Conservation (phyloP, 108 stramenopile species). For the Nannochloropsis gaditana region DNA sequence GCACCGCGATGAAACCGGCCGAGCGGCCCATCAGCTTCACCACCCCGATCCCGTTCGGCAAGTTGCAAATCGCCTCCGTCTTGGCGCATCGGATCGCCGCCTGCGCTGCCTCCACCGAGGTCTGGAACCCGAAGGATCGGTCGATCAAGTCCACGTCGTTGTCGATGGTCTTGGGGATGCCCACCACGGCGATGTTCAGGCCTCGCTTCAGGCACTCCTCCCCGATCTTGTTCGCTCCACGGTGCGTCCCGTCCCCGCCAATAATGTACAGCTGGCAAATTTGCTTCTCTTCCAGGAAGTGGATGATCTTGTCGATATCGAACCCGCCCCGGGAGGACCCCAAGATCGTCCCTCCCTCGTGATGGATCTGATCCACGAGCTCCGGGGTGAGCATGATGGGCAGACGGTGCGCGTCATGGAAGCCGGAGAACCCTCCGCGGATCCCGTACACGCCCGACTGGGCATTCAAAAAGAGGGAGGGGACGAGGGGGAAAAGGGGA, state of each 20-base stretch:
- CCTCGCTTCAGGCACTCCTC: constrained; percentile 56
- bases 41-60: constrained; percentile 90
- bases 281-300: constrained; percentile 59
- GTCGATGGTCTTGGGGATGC: constrained; percentile 81
- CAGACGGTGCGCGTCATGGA: constrained; percentile 49
- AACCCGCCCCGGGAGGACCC: constrained; percentile 88
- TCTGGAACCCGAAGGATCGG: constrained; percentile 84
- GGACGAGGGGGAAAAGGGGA: background rate
- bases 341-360: constrained; percentile 84
- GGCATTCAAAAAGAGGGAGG: background rate
- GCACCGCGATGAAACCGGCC: constrained; percentile 67
- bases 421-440: constrained; percentile 82
- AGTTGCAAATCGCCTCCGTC: constrained; percentile 88
- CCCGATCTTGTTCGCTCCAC: constrained; percentile 75
- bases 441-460: constrained; percentile 57
- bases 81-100: constrained; percentile 62
- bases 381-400: constrained; percentile 54
- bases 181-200: constrained; percentile 83
- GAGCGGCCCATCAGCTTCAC: constrained; percentile 93
- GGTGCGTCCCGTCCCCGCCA: constrained; percentile 97
- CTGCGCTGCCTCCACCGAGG: constrained; percentile 85
- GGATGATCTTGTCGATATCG: constrained; percentile 75
- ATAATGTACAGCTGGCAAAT: constrained; percentile 87
- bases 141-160: constrained; percentile 94
- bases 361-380: constrained; percentile 78